These are phyloP conservation scores for Auricularia sp. DNA, from an alignment of 768 basidiomycete species.

Conservation along the genomic window DNA sequence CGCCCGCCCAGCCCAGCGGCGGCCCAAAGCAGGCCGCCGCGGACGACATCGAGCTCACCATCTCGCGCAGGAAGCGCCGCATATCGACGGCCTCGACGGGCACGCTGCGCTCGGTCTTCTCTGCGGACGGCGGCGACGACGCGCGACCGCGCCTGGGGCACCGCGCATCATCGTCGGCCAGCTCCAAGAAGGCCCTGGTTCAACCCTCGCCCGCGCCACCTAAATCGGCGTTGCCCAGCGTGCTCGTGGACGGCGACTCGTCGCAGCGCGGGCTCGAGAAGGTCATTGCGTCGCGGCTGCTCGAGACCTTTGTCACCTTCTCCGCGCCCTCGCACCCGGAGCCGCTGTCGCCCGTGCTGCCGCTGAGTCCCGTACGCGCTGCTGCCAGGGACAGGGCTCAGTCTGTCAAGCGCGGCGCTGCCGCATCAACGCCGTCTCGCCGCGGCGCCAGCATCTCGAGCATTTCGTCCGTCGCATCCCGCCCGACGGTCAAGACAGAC, in stretches of 20 bases:
- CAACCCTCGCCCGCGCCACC: not conserved
- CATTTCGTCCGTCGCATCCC: not conserved
- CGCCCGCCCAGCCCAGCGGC: slow-evolving; percentile 14
- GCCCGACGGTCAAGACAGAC: slow-evolving; percentile 7
- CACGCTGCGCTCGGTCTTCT: not conserved
- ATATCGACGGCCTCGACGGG: not conserved
- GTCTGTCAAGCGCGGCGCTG: not conserved
- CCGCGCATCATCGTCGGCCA: not conserved
- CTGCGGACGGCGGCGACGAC: not conserved
- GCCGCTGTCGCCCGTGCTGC: slow-evolving; percentile 8
- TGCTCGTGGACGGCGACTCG: not conserved
- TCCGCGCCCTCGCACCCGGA: not conserved
- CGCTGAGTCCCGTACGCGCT: not conserved
- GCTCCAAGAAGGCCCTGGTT: not conserved
- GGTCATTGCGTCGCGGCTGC: slow-evolving; percentile 58
- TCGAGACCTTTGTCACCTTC: slow-evolving; percentile 61
- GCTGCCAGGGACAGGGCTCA: not conserved
- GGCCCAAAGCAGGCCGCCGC: slow-evolving; percentile 48
- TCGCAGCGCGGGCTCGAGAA: slow-evolving; percentile 63
- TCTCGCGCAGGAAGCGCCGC: slow-evolving; percentile 48
- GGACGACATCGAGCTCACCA: slow-evolving; percentile 60
- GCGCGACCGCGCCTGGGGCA: not conserved
- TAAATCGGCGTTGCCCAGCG: not conserved
- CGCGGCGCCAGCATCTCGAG: not conserved
- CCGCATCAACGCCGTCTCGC: not conserved